phyloP scores from a whole-genome alignment of 2,329 filamentous ascomycete genomes.

The Sphaerulina musiva region DNA sequence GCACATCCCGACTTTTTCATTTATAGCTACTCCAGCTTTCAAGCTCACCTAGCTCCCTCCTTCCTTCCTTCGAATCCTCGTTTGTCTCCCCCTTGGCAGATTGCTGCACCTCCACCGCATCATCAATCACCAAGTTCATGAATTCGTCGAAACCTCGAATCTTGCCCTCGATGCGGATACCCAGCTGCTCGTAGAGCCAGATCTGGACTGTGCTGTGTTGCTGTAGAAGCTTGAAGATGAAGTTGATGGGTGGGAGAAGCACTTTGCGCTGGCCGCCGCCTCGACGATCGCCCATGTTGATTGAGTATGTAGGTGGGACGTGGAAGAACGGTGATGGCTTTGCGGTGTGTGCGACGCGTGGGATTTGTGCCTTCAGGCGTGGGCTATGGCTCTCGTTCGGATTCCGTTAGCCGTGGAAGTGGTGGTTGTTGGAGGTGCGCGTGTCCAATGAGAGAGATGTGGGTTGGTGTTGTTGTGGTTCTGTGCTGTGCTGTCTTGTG shows the following conservation, averaged over 20 bases:
- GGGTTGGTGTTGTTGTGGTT: too few species aligned
- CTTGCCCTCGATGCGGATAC: slow-evolving; percentile 90
- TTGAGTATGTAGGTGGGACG: slow-evolving; percentile 27
- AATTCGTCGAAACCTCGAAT: slow-evolving; percentile 98
- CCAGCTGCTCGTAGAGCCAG: slow-evolving; percentile 95
- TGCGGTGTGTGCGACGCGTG: background rate
- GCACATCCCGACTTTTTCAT: background rate
- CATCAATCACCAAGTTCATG: slow-evolving; percentile 96
- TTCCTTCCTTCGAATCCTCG: slow-evolving; percentile 20
- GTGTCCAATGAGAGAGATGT: too few species aligned
- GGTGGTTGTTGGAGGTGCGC: too few species aligned
- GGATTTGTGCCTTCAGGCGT: background rate
- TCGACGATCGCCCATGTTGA: slow-evolving; percentile 49
- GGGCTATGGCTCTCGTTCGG: too few species aligned
- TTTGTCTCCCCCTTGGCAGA: slow-evolving; percentile 20
- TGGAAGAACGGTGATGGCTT: slow-evolving; percentile 22
- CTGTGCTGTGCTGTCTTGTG: too few species aligned
- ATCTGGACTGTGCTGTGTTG: slow-evolving; percentile 80
- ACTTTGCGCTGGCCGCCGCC: slow-evolving; percentile 55
- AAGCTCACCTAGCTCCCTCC: slow-evolving; percentile 17
- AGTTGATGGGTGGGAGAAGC: slow-evolving; percentile 72
- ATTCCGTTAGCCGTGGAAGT: too few species aligned
- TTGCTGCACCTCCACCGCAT: slow-evolving; percentile 79
- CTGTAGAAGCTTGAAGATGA: slow-evolving; percentile 88
- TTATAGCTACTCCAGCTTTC: background rate